These are phyloP conservation scores for Beauveria sp. DNA, from an alignment of 2,329 filamentous ascomycete genomes.

Conservation along the genomic window DNA sequence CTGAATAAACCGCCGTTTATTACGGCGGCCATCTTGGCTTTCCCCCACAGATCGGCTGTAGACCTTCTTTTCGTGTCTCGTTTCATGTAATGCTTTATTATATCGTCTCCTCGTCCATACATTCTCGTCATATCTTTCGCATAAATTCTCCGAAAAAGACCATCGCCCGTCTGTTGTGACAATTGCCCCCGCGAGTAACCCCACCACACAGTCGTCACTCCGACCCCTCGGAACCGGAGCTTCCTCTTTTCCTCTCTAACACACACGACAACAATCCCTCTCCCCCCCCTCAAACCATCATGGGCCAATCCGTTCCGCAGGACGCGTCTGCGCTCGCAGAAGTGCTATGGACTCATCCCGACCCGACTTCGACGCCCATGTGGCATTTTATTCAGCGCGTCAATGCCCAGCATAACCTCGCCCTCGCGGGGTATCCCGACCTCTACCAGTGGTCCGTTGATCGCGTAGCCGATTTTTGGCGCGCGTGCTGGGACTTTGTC, in stretches of 20 bases:
- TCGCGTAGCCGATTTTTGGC: conserved; percentile 73
- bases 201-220: neutral
- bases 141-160: too few species aligned
- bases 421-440: conserved; percentile 60
- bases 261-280: neutral
- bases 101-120: too few species aligned
- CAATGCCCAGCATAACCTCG: conserved; percentile 57
- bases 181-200: neutral
- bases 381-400: conserved; percentile 63
- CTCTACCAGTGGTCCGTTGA: conserved; percentile 81
- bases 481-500: conserved; percentile 75
- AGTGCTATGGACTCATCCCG: conserved; percentile 65
- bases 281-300: neutral
- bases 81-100: too few species aligned
- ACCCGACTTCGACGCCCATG: conserved; percentile 62
- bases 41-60: too few species aligned
- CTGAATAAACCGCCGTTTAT: too few species aligned
- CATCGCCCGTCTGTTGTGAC: too few species aligned
- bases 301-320: conserved; percentile 10
- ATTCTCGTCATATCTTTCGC: too few species aligned
- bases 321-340: conserved; percentile 17
- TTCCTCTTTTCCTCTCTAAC: neutral
- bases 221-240: neutral
- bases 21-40: too few species aligned
- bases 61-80: too few species aligned